Percentiles rank a stretch among this genome's conserved stretches.
These are phyloP conservation scores for Leishmania tarentolae DNA, from an alignment of 208 protist species.

Conservation along the genomic window DNA sequence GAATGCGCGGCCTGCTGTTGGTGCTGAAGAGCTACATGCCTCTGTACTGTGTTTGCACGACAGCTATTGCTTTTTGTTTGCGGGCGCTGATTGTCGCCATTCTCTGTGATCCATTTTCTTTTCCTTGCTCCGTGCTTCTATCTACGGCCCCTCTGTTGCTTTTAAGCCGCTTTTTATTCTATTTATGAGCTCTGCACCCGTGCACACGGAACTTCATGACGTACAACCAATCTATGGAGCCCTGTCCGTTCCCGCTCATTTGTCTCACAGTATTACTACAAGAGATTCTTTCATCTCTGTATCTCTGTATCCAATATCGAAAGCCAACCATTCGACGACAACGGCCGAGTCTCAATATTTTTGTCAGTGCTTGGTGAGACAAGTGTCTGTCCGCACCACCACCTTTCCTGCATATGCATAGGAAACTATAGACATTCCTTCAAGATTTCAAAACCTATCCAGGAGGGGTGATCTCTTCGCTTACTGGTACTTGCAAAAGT, in stretches of 20 bases:
- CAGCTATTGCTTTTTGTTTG: no score
- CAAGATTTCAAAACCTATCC: not conserved
- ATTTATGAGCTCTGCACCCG: slow-evolving; percentile 1
- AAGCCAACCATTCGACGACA: not conserved
- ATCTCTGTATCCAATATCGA: not conserved
- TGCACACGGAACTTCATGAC: slow-evolving; percentile 74
- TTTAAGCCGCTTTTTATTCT: not conserved
- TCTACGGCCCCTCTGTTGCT: no score
- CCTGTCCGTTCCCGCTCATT: not conserved
- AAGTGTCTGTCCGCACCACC: not conserved
- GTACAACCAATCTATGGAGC: slow-evolving; percentile 74
- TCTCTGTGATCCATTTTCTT: no score
- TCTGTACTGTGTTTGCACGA: no score
- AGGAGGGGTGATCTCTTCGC: not conserved
- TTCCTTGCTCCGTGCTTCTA: no score
- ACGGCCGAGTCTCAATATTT: not conserved
- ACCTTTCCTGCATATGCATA: not conserved
- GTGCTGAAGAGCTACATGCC: no score
- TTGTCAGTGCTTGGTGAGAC: not conserved
- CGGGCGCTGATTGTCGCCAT: no score
- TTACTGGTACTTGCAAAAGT: not conserved
- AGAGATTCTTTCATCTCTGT: not conserved
- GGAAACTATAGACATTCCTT: not conserved
- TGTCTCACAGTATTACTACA: not conserved
- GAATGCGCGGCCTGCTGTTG: no score